phyloP scores from a whole-genome alignment of 805 yeast species.

The Nakazawaea laoshanensis region DNA sequence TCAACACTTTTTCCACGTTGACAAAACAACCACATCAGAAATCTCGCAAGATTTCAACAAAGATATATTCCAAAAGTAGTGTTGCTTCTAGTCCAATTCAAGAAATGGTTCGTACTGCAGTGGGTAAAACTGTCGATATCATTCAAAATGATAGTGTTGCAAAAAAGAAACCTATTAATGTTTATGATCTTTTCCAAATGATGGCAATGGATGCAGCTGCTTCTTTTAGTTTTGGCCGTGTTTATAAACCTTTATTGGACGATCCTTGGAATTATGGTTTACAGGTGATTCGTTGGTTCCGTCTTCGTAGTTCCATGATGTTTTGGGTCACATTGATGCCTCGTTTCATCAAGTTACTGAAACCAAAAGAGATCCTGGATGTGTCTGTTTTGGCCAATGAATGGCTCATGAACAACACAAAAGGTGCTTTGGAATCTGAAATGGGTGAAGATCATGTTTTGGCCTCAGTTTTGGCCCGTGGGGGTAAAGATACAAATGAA shows the following conservation, averaged over 20 bases:
- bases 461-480: slow-evolving; percentile 4
- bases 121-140: slow-evolving; percentile 15
- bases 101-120: slow-evolving; percentile 19
- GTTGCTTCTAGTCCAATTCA: slow-evolving; percentile 20
- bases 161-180: slow-evolving; percentile 29
- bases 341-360: slow-evolving; percentile 35
- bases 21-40: slow-evolving; percentile 34
- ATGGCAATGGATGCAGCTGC: slow-evolving; percentile 57
- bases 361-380: slow-evolving; percentile 24
- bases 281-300: slow-evolving; percentile 30
- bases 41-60: slow-evolving; percentile 23
- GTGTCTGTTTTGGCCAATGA: slow-evolving; percentile 27
- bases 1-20: slow-evolving; percentile 43
- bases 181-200: slow-evolving; percentile 47
- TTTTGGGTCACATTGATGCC: slow-evolving; percentile 53
- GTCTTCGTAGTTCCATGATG: slow-evolving; percentile 42
- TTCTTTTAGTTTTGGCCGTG: slow-evolving; percentile 43
- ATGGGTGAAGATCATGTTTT: slow-evolving; percentile 3
- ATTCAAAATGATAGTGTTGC: slow-evolving; percentile 12
- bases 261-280: slow-evolving; percentile 23
- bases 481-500: slow-evolving; percentile 8
- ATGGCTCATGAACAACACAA: slow-evolving; percentile 26
- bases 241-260: slow-evolving; percentile 33
- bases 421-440: slow-evolving; percentile 7
- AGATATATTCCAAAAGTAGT: slow-evolving; percentile 28